A percentile compares a stretch with the other conserved stretches of the same genome.
Evolutionary conservation across 345 rosid genomes (phyloP).

Genomic region (Boechera stricta): DNA sequence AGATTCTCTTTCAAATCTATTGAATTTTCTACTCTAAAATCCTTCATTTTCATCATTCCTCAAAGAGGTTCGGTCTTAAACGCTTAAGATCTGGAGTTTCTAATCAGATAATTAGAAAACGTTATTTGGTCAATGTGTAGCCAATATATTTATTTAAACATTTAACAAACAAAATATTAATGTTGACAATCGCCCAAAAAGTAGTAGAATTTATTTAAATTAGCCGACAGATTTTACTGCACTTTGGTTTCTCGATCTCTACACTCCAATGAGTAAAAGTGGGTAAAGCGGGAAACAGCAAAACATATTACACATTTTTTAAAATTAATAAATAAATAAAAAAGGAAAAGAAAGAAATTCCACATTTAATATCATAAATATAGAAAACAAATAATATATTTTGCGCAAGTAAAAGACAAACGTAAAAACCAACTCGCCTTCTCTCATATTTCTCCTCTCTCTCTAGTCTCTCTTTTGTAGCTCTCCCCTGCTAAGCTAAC

Average conservation of each 20-base stretch:
- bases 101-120: constrained; percentile 23
- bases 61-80: neutral
- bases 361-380: constrained; percentile 17
- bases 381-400: constrained; percentile 1
- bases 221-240: constrained; percentile 44
- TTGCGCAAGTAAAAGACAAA: constrained; percentile 53
- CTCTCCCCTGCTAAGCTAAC: constrained; percentile 34
- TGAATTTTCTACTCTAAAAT: neutral
- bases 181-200: constrained; percentile 35
- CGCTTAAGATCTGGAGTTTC: neutral
- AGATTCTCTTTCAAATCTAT: neutral
- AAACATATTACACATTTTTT: constrained; percentile 26
- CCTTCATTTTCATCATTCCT: neutral
- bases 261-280: constrained; percentile 44
- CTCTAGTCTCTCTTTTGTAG: constrained; percentile 41
- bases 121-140: constrained; percentile 26
- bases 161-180: neutral
- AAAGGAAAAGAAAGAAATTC: neutral
- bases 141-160: neutral
- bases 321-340: neutral
- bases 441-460: constrained; percentile 43
- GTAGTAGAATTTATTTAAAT: constrained; percentile 30
- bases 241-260: constrained; percentile 45
- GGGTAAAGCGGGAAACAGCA: constrained; percentile 44
- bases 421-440: constrained; percentile 52